These are phyloP conservation scores for Ilex paraguariensis DNA, from an alignment of 305 asterid genomes.

Conservation along the genomic window DNA sequence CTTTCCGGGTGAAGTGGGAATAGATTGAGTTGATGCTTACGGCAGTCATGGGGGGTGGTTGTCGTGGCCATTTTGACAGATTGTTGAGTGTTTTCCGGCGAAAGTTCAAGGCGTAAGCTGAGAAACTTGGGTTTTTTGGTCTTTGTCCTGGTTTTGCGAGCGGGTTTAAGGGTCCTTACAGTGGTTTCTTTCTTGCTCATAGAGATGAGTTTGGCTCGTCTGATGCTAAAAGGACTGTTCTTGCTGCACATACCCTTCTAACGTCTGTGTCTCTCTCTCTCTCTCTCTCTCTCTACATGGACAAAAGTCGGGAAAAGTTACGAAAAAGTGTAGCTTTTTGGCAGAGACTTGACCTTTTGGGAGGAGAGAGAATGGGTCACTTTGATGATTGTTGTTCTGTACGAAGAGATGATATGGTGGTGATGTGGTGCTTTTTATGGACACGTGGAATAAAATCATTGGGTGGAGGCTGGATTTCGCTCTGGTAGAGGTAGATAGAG, in stretches of 20 bases:
- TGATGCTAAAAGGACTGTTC: constrained; percentile 11
- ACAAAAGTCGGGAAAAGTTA: constrained; percentile 11
- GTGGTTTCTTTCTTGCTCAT: constrained; percentile 7
- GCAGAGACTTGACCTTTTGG: constrained; percentile 15
- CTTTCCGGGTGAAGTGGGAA: constrained; percentile 35
- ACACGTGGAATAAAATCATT: too few species aligned
- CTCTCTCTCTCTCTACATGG: too few species aligned
- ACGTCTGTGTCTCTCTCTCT: neutral
- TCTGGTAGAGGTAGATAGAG: too few species aligned
- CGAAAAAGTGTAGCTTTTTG: constrained; percentile 23
- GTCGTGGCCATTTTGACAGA: constrained; percentile 7
- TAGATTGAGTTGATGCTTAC: constrained; percentile 33
- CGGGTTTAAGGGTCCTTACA: constrained; percentile 5
- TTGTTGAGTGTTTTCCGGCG: constrained; percentile 20
- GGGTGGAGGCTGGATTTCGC: too few species aligned
- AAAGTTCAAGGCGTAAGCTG: constrained; percentile 61
- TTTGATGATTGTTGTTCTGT: too few species aligned
- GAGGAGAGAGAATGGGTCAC: neutral
- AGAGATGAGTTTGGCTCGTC: constrained; percentile 18
- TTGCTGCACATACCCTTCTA: constrained; percentile 3
- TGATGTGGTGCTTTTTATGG: too few species aligned
- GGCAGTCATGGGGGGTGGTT: neutral
- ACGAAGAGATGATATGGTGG: too few species aligned
- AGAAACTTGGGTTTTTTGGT: constrained; percentile 63
- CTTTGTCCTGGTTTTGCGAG: constrained; percentile 25